Evolutionary conservation across 805 yeast genomes (phyloP), one percentile per base, ranked within the genome.

Genomic region (Babjeviella inositovora): DNA sequence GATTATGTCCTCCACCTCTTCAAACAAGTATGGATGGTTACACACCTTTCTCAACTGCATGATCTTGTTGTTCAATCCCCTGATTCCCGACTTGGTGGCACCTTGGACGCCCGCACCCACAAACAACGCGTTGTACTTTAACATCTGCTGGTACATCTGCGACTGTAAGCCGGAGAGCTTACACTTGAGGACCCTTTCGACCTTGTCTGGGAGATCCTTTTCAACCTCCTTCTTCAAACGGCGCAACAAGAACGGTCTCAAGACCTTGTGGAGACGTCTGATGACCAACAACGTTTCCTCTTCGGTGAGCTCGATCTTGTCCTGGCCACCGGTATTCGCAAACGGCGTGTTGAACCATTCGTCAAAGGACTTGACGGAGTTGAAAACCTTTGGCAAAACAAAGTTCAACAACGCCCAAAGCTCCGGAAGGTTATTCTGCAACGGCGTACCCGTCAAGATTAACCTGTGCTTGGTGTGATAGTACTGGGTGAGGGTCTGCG

Each of bases 311-410:
- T 72, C 90, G 24, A 79, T 59, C 44, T 74, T 74, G 36, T 79
- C 92, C 43, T 75, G 87, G 9, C 71, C 57, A 28, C 92, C 92
- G 10, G 90, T 71, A 32, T 75, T 77, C 4, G 85, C 87, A 50
- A 79, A 79, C 5, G 92, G 92, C 0, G 92, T 79, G 39, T 79
- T 79, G 42, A 79, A 79, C 92, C 93, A 79, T 41, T 79, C 92
- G 40, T 79, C 90, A 40, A 79, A 79, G 6, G 87, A 72, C 39
- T 79, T 75, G 7, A 75, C 90, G 17, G 90, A 77, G 39, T 77
- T 79, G 60, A 79, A 79, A 43, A 79, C 73, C 38, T 76, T 74
- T 6, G 93, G 93, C 31, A 79, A 58, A 11, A 76, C 87, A 37
- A 79, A 79, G 43, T 79, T 79, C 37, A 79, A 52, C 32, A 79